Conservation (phyloP, 2,329 filamentous ascomycete species). For the Magnaporthiopsis poae region DNA sequence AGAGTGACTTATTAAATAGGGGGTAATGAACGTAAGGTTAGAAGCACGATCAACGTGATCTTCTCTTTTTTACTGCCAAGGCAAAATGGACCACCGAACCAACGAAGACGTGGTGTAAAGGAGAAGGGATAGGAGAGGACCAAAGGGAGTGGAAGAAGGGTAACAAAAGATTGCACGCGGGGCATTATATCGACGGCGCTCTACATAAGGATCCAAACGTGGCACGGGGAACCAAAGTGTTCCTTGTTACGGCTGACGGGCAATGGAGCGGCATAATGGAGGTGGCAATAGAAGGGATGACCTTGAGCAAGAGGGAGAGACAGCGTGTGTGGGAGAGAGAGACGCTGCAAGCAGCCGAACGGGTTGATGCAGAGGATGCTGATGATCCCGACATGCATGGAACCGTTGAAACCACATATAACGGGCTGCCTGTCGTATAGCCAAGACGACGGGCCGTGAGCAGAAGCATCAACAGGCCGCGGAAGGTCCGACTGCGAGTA, state of each 20-base stretch:
- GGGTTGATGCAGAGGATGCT: slow-evolving; percentile 14
- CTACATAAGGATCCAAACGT: background rate
- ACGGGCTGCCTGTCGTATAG: slow-evolving; percentile 19
- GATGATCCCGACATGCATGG: slow-evolving; percentile 21
- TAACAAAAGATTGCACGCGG: background rate
- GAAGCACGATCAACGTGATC: slow-evolving; percentile 26
- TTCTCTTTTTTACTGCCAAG: slow-evolving; percentile 20
- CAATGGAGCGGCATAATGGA: background rate
- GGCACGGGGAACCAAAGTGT: background rate
- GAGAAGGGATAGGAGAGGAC: slow-evolving; percentile 5
- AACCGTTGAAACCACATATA: slow-evolving; percentile 21
- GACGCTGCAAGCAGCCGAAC: slow-evolving; percentile 2
- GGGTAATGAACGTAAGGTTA: slow-evolving; percentile 14
- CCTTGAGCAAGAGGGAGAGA: slow-evolving; percentile 5
- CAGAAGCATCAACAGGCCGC: background rate
- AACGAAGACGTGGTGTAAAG: slow-evolving; percentile 12
- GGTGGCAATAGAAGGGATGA: background rate
- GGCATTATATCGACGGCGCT: background rate
- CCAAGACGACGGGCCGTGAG: slow-evolving; percentile 9
- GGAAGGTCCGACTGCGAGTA: background rate
- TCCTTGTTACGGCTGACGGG: background rate
- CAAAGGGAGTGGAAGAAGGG: background rate
- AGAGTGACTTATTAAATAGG: background rate
- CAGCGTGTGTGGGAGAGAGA: slow-evolving; percentile 2
- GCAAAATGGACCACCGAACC: slow-evolving; percentile 13